Evolutionary conservation across 306 rosid genomes (phyloP).

Genomic region (Macrotyloma uniflorum): DNA sequence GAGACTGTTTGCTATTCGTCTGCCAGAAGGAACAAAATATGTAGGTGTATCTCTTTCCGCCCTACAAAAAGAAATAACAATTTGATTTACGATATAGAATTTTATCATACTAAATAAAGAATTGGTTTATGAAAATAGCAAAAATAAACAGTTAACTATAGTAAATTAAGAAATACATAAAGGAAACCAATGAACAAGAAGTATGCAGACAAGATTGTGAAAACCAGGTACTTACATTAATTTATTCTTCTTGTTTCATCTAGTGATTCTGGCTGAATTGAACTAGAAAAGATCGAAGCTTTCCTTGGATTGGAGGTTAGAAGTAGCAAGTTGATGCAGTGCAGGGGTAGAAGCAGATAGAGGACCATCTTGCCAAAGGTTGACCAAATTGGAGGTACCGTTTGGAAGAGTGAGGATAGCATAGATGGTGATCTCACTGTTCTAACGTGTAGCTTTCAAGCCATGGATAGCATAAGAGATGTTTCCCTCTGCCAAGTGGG

Average conservation of each 20-base stretch:
- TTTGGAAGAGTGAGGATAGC: slow-evolving; percentile 52
- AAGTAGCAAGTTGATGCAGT: accelerated
- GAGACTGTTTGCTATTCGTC: neutral
- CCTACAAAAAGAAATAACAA: neutral
- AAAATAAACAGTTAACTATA: no score
- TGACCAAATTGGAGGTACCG: slow-evolving; percentile 43
- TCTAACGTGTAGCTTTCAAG: slow-evolving; percentile 35
- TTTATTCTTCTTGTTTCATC: no score
- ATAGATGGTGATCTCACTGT: slow-evolving; percentile 51
- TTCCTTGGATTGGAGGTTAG: slow-evolving; percentile 43
- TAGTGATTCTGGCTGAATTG: slow-evolving; percentile 30
- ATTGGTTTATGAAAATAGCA: no score
- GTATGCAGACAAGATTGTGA: neutral
- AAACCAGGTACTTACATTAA: neutral
- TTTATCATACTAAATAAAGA: no score
- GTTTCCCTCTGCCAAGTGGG: slow-evolving; percentile 42
- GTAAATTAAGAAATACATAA: no score
- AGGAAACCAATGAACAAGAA: neutral
- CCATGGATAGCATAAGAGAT: slow-evolving; percentile 29
- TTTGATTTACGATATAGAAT: neutral
- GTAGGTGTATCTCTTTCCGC: neutral
- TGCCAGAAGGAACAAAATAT: neutral
- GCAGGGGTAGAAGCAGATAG: slow-evolving; percentile 32
- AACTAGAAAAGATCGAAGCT: slow-evolving; percentile 63
- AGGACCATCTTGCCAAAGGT: slow-evolving; percentile 76